Percentiles rank a stretch among this genome's conserved stretches.
Evolutionary conservation across 345 rosid species (phyloP).

Genomic region (Pugionium cornutum): DNA sequence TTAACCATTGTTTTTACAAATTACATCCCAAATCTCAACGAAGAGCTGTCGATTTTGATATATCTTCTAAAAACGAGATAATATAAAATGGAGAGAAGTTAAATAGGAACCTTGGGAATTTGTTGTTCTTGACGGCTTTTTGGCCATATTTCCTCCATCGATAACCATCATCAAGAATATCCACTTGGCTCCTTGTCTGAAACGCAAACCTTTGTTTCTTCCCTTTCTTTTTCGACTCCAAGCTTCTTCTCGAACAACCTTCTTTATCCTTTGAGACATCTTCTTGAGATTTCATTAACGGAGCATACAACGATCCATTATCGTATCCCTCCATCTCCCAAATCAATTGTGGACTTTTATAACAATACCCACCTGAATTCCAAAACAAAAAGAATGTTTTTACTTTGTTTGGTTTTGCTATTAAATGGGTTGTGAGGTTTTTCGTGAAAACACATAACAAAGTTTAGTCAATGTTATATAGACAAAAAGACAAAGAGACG

Average conservation of each 20-base stretch:
- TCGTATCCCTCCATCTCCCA: constrained; percentile 31
- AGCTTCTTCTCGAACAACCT: constrained; percentile 29
- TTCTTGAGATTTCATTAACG: constrained; percentile 34
- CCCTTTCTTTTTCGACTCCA: constrained; percentile 49
- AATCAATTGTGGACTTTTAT: background rate
- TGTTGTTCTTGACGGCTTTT: constrained; percentile 81
- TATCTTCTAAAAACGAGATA: too few relatives aligned
- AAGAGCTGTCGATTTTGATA: too few relatives aligned
- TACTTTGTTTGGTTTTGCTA: background rate
- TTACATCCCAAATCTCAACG: too few relatives aligned
- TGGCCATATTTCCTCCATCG: constrained; percentile 94
- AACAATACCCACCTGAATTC: background rate
- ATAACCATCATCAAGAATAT: constrained; percentile 91
- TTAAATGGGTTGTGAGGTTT: constrained; percentile 5
- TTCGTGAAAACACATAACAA: constrained; percentile 12
- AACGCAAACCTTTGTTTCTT: constrained; percentile 74
- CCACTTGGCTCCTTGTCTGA: constrained; percentile 87
- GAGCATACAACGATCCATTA: constrained; percentile 29
- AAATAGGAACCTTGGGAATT: constrained; percentile 50
- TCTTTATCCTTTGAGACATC: constrained; percentile 23
- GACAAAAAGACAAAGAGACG: constrained; percentile 40
- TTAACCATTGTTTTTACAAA: background rate
- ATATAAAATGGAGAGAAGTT: background rate
- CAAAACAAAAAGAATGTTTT: background rate
- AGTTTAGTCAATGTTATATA: constrained; percentile 31